phyloP scores from a whole-genome alignment of 306 rosid species.

The Myrica gale region DNA sequence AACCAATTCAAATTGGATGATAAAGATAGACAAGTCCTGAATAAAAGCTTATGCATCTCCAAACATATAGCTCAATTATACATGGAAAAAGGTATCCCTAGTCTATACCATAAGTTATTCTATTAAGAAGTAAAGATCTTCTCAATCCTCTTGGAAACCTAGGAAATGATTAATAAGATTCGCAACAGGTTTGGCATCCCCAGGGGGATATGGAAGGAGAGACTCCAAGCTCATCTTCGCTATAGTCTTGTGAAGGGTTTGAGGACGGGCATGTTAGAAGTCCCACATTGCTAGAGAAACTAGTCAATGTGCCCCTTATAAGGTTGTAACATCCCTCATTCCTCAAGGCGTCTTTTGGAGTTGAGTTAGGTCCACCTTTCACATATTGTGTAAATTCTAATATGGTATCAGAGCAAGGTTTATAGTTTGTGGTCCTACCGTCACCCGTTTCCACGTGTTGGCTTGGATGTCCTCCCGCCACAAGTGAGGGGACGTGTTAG shows the following conservation, averaged over 20 bases:
- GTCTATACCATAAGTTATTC: background rate
- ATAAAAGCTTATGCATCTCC: background rate
- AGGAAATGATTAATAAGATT: slow-evolving; percentile 64
- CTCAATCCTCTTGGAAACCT: slow-evolving; percentile 72
- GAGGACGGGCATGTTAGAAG: slow-evolving; percentile 73
- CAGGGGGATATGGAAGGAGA: slow-evolving; percentile 63
- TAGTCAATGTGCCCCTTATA: too few species aligned
- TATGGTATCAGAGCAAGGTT: too few species aligned
- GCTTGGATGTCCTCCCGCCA: too few species aligned
- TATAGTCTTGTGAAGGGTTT: slow-evolving; percentile 53
- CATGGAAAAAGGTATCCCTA: background rate
- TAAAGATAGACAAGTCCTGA: background rate
- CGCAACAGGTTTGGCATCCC: slow-evolving; percentile 76
- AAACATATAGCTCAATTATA: background rate
- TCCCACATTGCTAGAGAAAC: too few species aligned
- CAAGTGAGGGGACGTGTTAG: too few species aligned
- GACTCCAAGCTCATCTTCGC: slow-evolving; percentile 58
- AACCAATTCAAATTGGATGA: background rate
- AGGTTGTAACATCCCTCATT: too few species aligned
- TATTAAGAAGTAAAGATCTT: background rate
- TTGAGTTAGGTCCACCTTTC: too few species aligned
- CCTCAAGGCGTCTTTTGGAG: too few species aligned
- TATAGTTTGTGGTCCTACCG: too few species aligned
- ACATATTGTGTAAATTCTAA: too few species aligned
- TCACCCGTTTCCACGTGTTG: too few species aligned